Evolutionary conservation across 1,139 yeast genomes (phyloP), one percentile per base, ranked within the genome.

Genomic region (Pichiaceae sp.): DNA sequence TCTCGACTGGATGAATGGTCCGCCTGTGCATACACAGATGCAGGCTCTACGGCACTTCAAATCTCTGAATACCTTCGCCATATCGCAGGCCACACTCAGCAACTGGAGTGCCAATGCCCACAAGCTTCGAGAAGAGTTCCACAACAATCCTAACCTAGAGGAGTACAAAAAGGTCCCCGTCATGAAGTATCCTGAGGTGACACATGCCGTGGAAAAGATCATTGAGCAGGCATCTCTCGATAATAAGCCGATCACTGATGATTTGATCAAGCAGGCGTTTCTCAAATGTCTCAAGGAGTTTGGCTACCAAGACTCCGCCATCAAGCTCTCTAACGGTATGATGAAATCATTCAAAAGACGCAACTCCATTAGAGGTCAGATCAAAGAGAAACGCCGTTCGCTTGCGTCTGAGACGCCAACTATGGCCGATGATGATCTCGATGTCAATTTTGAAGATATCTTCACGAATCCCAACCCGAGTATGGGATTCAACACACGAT

Each of bases 81-180:
- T 58, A n/a, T 56, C 60, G 14, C 61, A 54, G 40, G 58, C 59
- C 9, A 56, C 62, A 1, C 39, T 58, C 20, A 54, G 60, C 1
- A 52, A 48, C 12, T 58, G 63, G 63, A 41, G 42, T 1, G 16
- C 48, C 7, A 45, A 43, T 27, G 59, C 56, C 33, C 24, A 35
- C 0, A 36, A 38, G 4, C 29, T 57, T 3, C 43, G 62, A 4
- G 36, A 40, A 2, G 44, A 48, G 33, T 47, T 33, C 20, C 29
- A 25, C 4, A 42, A 45, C 2, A 50, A 50, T 35, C 60, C 60
- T 9, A 39, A 49, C 23, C 37, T 48, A 15, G 46, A 42, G 17
- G 42, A 40, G 9, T 58, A 57, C 33, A 51, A 42, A 27, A 48
- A 52, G 25, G 46, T 37, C 34, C 63, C 63, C 1, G 57, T 52